Conservation (phyloP, 345 rosid species). For the Bruguiera sexangula region DNA sequence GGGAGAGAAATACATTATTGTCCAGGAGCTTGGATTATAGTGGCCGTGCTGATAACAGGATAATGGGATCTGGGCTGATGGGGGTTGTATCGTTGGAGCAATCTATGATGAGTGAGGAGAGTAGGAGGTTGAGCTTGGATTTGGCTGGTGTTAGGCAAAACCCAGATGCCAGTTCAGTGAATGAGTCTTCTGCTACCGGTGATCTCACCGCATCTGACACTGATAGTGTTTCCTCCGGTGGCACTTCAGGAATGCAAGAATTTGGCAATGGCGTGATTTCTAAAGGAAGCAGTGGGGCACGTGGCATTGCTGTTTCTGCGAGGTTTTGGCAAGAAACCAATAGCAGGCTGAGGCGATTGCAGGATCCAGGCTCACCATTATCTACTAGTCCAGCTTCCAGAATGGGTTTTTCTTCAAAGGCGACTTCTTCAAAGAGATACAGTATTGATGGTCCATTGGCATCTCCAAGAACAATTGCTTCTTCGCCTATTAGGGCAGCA, state of each 20-base stretch:
- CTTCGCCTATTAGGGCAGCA: constrained; percentile 55
- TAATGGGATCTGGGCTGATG: constrained; percentile 63
- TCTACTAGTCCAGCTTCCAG: constrained; percentile 57
- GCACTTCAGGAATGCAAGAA: constrained; percentile 56
- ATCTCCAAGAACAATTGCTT: constrained; percentile 63
- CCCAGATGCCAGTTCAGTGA: constrained; percentile 41
- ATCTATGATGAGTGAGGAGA: constrained; percentile 47
- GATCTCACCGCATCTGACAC: constrained; percentile 72
- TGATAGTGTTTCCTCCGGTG: constrained; percentile 76
- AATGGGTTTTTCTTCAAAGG: constrained; percentile 48
- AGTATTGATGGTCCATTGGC: constrained; percentile 47
- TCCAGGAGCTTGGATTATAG: constrained; percentile 57
- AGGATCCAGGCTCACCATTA: constrained; percentile 76
- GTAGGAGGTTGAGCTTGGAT: constrained; percentile 56
- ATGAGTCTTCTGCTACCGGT: constrained; percentile 41
- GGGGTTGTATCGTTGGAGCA: constrained; percentile 47
- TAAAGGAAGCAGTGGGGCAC: constrained; percentile 40
- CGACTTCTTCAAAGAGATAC: constrained; percentile 58
- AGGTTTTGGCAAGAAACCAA: constrained; percentile 97
- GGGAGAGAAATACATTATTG: constrained; percentile 27
- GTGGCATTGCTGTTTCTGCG: constrained; percentile 52
- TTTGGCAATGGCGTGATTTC: constrained; percentile 35
- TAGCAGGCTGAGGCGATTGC: constrained; percentile 77
- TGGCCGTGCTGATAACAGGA: constrained; percentile 29
- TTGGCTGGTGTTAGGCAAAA: constrained; percentile 41